Evolutionary conservation across 2,329 filamentous ascomycete species (phyloP).

Genomic region (Furcasterigmium sp.): DNA sequence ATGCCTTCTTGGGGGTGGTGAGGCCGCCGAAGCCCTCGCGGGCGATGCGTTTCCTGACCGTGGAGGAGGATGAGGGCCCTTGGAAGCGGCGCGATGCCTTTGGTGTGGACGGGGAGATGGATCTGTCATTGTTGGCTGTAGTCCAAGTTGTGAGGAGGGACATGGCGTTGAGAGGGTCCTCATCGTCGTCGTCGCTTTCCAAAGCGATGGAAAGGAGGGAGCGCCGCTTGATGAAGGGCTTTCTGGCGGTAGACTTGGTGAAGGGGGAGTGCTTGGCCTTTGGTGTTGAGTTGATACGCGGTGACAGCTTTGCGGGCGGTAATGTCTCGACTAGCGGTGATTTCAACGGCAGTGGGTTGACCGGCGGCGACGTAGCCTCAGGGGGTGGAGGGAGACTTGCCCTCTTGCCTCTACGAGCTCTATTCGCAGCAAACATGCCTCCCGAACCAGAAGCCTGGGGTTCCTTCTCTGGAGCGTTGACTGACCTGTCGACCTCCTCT

Average conservation of each 20-base stretch:
- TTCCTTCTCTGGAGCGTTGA: background rate
- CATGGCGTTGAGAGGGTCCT: background rate
- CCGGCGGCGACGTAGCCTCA: background rate
- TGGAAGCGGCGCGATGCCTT: no score
- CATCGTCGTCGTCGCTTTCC: background rate
- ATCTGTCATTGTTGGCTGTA: background rate
- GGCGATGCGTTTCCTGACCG: background rate
- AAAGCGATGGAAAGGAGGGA: background rate
- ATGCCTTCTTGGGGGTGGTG: constrained; percentile 2
- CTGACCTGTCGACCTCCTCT: background rate
- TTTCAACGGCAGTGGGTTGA: no score
- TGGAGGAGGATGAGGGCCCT: background rate
- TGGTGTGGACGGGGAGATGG: background rate
- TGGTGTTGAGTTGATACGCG: no score
- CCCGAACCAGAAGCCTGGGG: background rate
- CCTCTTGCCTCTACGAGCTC: background rate
- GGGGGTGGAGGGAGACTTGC: background rate
- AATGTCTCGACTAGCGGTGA: no score
- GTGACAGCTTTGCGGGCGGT: no score
- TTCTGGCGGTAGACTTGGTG: background rate
- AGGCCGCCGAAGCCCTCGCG: constrained; percentile 4
- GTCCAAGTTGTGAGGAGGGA: background rate
- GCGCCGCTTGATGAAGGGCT: background rate
- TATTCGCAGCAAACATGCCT: background rate
- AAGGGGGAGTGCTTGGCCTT: no score